A percentile compares a stretch with the other conserved stretches of the same genome.
These are phyloP conservation scores for Tuber borchii DNA, from an alignment of 495 filamentous ascomycete genomes.

Conservation along the genomic window DNA sequence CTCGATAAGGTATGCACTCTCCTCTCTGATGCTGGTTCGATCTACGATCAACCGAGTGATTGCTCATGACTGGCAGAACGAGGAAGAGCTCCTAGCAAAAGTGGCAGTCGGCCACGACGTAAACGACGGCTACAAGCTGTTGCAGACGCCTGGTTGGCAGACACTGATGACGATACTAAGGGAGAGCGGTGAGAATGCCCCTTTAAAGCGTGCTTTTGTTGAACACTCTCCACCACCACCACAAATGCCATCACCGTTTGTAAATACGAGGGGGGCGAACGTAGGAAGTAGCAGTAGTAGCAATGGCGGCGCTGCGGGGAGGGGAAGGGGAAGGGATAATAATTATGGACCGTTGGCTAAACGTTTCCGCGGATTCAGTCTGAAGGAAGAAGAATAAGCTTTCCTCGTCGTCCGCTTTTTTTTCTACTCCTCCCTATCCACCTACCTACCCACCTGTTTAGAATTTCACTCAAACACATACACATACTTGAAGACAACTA, in stretches of 20 bases:
- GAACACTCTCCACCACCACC: slow-evolving; percentile 13
- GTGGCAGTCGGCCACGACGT: slow-evolving; percentile 72
- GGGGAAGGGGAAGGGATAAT: slow-evolving; percentile 46
- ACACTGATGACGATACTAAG: slow-evolving; percentile 86
- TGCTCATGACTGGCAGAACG: slow-evolving; percentile 57
- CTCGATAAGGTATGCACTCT: slow-evolving; percentile 65
- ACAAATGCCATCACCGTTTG: slow-evolving; percentile 19
- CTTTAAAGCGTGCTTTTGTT: slow-evolving; percentile 57
- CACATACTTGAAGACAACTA: not conserved
- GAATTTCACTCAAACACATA: not conserved
- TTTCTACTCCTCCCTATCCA: not conserved
- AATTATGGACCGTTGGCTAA: slow-evolving; percentile 73
- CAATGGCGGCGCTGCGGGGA: slow-evolving; percentile 47
- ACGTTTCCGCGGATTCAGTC: slow-evolving; percentile 95
- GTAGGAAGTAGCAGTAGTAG: slow-evolving; percentile 11
- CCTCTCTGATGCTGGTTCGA: slow-evolving; percentile 2
- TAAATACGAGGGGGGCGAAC: slow-evolving; percentile 40
- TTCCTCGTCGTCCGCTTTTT: not conserved
- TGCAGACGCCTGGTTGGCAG: slow-evolving; percentile 82
- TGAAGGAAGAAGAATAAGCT: slow-evolving; percentile 51
- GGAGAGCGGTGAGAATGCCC: slow-evolving; percentile 92
- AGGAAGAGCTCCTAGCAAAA: slow-evolving; percentile 77
- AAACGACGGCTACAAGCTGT: slow-evolving; percentile 68
- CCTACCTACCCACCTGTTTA: not conserved
- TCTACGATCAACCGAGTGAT: slow-evolving; percentile 28